phyloP scores from a whole-genome alignment of 2,329 filamentous ascomycete species.

The Chrysoporthe austroafricana region DNA sequence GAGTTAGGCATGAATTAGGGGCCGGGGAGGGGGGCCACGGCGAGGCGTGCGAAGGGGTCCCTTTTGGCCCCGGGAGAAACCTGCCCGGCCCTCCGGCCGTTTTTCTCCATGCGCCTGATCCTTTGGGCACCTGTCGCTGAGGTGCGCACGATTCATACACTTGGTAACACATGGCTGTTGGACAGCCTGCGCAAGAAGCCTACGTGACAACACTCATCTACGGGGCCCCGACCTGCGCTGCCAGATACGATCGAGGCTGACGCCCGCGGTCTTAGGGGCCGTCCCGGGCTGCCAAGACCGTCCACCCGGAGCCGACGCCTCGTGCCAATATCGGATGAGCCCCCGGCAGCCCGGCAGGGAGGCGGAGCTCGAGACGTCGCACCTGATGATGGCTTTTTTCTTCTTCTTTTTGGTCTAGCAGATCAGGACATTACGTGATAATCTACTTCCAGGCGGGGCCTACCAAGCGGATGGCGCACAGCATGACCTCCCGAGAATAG shows the following conservation, averaged over 20 bases:
- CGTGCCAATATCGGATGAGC: not conserved
- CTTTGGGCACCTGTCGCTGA: not conserved
- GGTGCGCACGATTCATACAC: not conserved
- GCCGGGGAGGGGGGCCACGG: not conserved
- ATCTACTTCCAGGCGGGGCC: not conserved
- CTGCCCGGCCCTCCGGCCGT: not conserved
- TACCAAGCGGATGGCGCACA: not conserved
- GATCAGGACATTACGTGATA: not conserved
- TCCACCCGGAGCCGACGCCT: not conserved
- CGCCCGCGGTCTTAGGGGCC: not conserved
- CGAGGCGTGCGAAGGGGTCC: not conserved
- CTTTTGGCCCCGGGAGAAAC: not conserved
- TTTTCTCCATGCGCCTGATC: not conserved
- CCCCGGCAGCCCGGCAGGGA: not conserved
- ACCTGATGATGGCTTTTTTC: not conserved
- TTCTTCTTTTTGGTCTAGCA: not conserved
- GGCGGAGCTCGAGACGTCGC: not conserved
- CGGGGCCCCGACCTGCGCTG: not conserved
- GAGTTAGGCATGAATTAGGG: no score
- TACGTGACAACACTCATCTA: not conserved
- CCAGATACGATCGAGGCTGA: not conserved
- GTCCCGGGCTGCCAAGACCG: not conserved
- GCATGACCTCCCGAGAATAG: not conserved
- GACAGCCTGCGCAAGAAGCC: not conserved
- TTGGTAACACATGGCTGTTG: not conserved